These are phyloP conservation scores for Plasmodium vivax DNA, from an alignment of 169 alveolate species.

Conservation along the genomic window DNA sequence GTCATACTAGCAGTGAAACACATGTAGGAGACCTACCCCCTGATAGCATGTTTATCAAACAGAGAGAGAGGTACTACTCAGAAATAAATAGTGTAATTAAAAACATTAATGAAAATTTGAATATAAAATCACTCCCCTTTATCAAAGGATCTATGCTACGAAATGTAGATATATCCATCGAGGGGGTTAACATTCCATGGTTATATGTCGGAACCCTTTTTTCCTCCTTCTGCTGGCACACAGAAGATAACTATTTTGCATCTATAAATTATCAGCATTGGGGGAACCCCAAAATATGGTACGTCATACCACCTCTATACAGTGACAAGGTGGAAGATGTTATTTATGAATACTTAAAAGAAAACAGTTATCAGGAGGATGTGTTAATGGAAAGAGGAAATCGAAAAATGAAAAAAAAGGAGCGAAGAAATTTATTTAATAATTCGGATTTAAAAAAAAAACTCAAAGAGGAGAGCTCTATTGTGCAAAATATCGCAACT, in stretches of 20 bases:
- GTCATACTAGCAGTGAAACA: background rate
- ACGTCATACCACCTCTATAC: conserved; percentile 89
- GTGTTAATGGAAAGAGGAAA: background rate
- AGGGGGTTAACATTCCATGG: conserved; percentile 95
- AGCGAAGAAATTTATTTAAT: background rate
- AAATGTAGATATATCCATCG: conserved; percentile 82
- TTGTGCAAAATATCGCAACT: background rate
- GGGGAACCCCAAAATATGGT: conserved; percentile 96
- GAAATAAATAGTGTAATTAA: conserved; percentile 54
- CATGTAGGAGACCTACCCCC: background rate
- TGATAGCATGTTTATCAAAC: background rate
- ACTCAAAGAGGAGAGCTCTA: background rate
- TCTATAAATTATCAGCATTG: conserved; percentile 94
- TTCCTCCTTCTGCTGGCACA: conserved; percentile 96
- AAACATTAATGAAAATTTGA: conserved; percentile 82
- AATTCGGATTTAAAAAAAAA: background rate
- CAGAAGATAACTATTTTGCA: conserved; percentile 94
- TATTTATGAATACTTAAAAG: conserved; percentile 74
- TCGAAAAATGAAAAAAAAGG: background rate
- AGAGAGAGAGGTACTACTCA: conserved; percentile 20
- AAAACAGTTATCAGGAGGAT: conserved; percentile 1
- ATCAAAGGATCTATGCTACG: conserved; percentile 85
- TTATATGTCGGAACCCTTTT: conserved; percentile 93
- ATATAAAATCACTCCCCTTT: conserved; percentile 81
- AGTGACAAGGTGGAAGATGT: conserved; percentile 89